These are phyloP conservation scores for Helicocarpus griseus DNA, from an alignment of 2,329 filamentous ascomycete species.

Conservation along the genomic window DNA sequence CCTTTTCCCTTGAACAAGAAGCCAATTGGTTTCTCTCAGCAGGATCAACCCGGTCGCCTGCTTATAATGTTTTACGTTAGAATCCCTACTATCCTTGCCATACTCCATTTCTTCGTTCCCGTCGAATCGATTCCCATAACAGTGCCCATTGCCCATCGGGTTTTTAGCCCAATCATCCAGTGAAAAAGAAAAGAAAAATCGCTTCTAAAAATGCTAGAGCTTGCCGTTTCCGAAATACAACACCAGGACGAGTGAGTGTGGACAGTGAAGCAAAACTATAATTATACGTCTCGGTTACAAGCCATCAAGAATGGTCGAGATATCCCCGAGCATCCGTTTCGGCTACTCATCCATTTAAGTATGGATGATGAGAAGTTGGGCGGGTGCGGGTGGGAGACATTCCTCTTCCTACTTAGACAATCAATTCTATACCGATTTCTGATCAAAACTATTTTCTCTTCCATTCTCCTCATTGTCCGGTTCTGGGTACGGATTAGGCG, in stretches of 20 bases:
- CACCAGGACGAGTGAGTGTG: conserved; percentile 46
- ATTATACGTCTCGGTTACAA: conserved; percentile 19
- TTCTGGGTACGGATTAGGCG: too few relatives aligned
- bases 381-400: conserved; percentile 37
- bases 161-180: too few relatives aligned
- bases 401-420: conserved; percentile 2
- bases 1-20: too few relatives aligned
- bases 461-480: not conserved
- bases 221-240: conserved; percentile 40
- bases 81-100: not conserved
- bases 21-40: too few relatives aligned
- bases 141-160: too few relatives aligned
- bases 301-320: conserved; percentile 15
- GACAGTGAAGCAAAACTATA: conserved; percentile 48
- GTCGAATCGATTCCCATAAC: not conserved
- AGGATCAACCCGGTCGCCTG: too few relatives aligned
- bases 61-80: too few relatives aligned
- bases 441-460: not conserved
- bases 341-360: conserved; percentile 37
- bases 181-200: conserved; percentile 5
- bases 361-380: conserved; percentile 35
- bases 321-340: conserved; percentile 29
- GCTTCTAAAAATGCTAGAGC: conserved; percentile 49
- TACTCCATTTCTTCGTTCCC: not conserved
- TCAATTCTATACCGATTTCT: not conserved